phyloP scores from a whole-genome alignment of 306 rosid species.

The Mucuna pruriens region DNA sequence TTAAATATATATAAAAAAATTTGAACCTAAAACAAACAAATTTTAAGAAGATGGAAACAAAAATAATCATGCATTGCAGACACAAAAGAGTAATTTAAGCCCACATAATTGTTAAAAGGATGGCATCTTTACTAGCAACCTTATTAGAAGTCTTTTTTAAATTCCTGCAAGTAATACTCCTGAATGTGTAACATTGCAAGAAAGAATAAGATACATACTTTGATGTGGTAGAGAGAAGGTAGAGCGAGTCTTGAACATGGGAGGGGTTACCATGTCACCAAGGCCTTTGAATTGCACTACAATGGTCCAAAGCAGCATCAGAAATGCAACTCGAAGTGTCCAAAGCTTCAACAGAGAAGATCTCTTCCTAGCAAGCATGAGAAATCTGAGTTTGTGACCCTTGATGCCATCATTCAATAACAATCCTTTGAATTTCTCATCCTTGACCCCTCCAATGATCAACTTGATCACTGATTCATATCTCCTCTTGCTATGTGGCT shows the following conservation, averaged over 20 bases:
- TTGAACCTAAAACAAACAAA: no score
- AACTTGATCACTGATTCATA: constrained; percentile 29
- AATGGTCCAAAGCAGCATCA: constrained; percentile 58
- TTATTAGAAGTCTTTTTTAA: neutral
- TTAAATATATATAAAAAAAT: no score
- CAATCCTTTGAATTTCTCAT: constrained; percentile 48
- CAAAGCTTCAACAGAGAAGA: constrained; percentile 46
- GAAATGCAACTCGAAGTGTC: constrained; percentile 46
- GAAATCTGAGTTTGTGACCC: constrained; percentile 40
- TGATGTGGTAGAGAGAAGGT: constrained; percentile 34
- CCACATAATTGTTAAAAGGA: neutral
- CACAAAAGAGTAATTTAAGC: neutral
- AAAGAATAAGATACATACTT: constrained; percentile 36
- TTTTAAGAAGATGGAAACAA: neutral
- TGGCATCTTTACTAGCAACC: neutral
- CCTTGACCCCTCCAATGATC: constrained; percentile 37
- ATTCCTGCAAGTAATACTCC: neutral
- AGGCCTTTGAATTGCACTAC: constrained; percentile 48
- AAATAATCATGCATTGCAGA: neutral
- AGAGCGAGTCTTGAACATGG: constrained; percentile 37
- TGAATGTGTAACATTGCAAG: neutral
- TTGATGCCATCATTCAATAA: constrained; percentile 44
- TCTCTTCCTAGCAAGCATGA: constrained; percentile 23
- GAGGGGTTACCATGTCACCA: constrained; percentile 35
- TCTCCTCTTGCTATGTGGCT: constrained; percentile 33